Evolutionary conservation across 768 basidiomycete genomes (phyloP), one percentile per base, ranked within the genome.

Genomic region (Suillus alpinus): DNA sequence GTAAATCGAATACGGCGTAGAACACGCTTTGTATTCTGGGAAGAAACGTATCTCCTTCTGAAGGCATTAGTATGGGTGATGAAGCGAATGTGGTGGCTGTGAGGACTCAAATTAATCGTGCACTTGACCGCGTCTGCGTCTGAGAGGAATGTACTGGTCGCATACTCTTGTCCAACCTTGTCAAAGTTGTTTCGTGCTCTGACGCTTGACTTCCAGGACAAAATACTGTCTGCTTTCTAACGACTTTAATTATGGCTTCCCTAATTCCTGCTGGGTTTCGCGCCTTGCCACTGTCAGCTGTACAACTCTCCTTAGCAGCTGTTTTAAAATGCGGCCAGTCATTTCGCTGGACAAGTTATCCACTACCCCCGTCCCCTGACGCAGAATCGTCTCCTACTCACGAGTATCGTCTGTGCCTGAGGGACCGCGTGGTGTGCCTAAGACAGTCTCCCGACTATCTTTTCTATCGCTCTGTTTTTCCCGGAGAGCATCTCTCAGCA

Each of bases 1-100:
- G 77, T 40, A 88, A 82, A 75, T 98, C 94, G 71, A 99, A 98
- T 14, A 91, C 86, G 4, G 95, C 89, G 69, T 97, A 98, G 78
- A 98, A 98, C 14, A 96, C 89, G 12, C 93, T 94, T 66, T 88
- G 86, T 59, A 93, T 89, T 18, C 79, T 77, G 40, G 91, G 91
- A 50, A 89, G 81, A 75, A 90, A 94, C 10, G 91, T 92, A 72
- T 87, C 86, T 52, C 77, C 78, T 47, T 81, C 78, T 9, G 75
- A 73, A 55, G 77, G 67, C 80, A 81, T 26, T 26, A 26, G 26
- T 83, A 39, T 20, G 20, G 29, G 18, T 12, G 34, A 31, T 57
- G 34, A 31, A 58, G 46, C 32, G 14, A 32, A 14, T 36, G 12
- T 6, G 14, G 58, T 59, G 58, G 53, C 53, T 55, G 53, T 55